These are phyloP conservation scores for Trichophyton rubrum DNA, from an alignment of 2,329 filamentous ascomycete species.

Conservation along the genomic window DNA sequence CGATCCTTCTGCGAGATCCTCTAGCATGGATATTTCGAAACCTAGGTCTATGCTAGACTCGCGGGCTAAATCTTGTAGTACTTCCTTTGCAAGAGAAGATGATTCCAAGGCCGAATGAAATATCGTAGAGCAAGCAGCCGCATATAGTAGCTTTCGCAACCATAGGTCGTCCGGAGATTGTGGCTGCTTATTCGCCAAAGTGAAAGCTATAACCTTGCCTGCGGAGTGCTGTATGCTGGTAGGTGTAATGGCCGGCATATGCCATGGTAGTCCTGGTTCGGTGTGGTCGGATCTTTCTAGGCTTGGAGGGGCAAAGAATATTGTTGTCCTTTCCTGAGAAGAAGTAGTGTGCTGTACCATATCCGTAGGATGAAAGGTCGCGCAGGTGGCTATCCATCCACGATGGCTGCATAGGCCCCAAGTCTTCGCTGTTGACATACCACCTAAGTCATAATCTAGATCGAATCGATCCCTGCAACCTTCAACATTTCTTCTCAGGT, in stretches of 20 bases:
- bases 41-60: conserved; percentile 21
- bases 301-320: conserved; percentile 25
- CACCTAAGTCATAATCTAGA: conserved; percentile 38
- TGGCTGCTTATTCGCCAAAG: conserved; percentile 16
- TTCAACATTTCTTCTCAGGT: conserved; percentile 23
- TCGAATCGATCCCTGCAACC: conserved; percentile 34
- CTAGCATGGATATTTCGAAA: conserved; percentile 23
- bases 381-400: conserved; percentile 37
- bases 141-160: conserved; percentile 24
- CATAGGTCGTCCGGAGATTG: conserved; percentile 14
- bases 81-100: conserved; percentile 17
- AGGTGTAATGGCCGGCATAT: conserved; percentile 12
- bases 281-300: conserved; percentile 9
- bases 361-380: conserved; percentile 44
- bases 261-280: conserved; percentile 12
- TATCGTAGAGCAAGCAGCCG: conserved; percentile 26
- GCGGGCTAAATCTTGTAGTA: conserved; percentile 20
- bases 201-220: conserved; percentile 19
- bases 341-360: conserved; percentile 44
- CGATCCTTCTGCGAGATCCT: background rate
- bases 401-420: conserved; percentile 39
- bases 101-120: conserved; percentile 18
- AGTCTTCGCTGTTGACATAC: conserved; percentile 37
- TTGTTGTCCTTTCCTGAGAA: conserved; percentile 32
- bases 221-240: conserved; percentile 14